Percentiles rank a stretch among this genome's conserved stretches.
phyloP scores from a whole-genome alignment of 768 basidiomycete species.

The Tricholoma sp. region DNA sequence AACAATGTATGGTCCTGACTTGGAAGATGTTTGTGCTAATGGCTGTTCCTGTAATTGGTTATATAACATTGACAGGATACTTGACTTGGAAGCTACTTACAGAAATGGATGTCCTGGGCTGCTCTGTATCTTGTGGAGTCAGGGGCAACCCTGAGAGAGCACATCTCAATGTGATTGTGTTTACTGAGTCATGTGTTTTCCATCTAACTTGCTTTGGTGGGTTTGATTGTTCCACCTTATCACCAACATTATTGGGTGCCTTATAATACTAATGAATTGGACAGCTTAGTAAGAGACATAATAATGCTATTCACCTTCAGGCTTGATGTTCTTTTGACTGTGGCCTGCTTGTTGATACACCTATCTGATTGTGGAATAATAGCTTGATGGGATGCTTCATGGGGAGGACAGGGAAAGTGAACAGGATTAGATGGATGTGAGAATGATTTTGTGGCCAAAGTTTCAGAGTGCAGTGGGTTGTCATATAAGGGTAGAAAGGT shows the following conservation, averaged over 20 bases:
- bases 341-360: neutral
- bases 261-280: too few species aligned
- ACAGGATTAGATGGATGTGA: neutral
- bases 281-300: neutral
- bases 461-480: conserved; percentile 6
- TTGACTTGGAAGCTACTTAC: neutral
- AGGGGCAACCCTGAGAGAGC: neutral
- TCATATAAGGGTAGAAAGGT: neutral
- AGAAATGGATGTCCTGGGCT: neutral
- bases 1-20: neutral
- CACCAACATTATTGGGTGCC: neutral
- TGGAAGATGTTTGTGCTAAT: neutral
- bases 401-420: too few species aligned
- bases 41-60: neutral
- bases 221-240: neutral
- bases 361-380: neutral
- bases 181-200: neutral
- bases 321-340: neutral
- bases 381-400: neutral
- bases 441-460: neutral
- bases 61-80: neutral
- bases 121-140: neutral
- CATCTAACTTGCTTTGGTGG: neutral
- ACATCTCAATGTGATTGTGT: neutral
- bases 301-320: neutral